phyloP scores from a whole-genome alignment of 495 filamentous ascomycete genomes.

The Extremus antarcticus region DNA sequence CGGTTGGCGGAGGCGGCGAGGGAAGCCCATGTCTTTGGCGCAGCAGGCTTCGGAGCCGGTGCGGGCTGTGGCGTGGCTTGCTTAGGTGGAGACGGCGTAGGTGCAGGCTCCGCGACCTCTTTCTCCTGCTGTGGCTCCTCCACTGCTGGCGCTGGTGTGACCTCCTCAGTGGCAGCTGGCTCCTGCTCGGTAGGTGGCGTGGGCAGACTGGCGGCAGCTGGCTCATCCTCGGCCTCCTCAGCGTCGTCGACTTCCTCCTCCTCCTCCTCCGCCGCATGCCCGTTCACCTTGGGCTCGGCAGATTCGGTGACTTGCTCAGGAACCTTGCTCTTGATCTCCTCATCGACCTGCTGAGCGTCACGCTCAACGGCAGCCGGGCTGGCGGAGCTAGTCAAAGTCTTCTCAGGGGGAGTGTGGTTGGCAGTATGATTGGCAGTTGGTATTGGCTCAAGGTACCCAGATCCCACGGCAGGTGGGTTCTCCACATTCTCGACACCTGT shows the following conservation, averaged over 20 bases:
- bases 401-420: constrained; percentile 23
- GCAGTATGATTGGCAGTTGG: constrained; percentile 17
- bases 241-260: constrained; percentile 12
- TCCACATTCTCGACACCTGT: constrained; percentile 42
- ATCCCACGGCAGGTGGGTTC: constrained; percentile 23
- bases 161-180: constrained; percentile 22
- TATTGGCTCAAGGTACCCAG: constrained; percentile 28
- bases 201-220: no score
- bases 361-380: constrained; percentile 30
- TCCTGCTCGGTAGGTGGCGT: constrained; percentile 15
- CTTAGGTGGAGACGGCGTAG: constrained; percentile 35
- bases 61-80: constrained; percentile 30
- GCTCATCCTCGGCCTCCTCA: constrained; percentile 23
- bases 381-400: constrained; percentile 26
- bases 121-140: constrained; percentile 48
- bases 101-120: constrained; percentile 52
- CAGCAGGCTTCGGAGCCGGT: constrained; percentile 37
- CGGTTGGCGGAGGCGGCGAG: constrained; percentile 47
- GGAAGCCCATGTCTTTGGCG: constrained; percentile 85
- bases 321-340: constrained; percentile 43
- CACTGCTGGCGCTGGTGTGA: constrained; percentile 28
- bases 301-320: constrained; percentile 19
- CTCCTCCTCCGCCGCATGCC: constrained; percentile 19
- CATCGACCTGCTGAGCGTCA: constrained; percentile 42
- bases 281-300: constrained; percentile 8